Evolutionary conservation across 176 grass and related monocot species (phyloP).

Genomic region (Pontederia crassipes): DNA sequence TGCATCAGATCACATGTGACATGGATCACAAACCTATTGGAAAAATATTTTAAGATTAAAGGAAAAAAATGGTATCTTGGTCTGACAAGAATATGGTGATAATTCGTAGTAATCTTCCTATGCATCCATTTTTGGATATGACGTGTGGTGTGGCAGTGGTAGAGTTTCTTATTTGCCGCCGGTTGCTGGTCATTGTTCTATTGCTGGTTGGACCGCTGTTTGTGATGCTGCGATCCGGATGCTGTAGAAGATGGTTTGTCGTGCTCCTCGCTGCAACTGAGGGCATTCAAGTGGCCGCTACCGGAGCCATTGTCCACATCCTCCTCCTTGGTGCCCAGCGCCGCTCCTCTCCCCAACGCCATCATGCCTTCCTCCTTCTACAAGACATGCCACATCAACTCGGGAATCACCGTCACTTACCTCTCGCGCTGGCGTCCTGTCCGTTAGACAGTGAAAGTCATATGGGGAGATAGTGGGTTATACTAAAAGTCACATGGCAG

Average conservation of each 20-base stretch:
- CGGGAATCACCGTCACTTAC: too few relatives aligned
- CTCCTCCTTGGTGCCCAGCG: constrained; percentile 91
- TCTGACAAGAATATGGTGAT: too few relatives aligned
- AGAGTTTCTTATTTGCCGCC: constrained; percentile 59
- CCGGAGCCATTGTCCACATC: constrained; percentile 78
- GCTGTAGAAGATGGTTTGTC: too few relatives aligned
- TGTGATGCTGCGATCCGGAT: too few relatives aligned
- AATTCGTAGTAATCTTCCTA: constrained; percentile 14
- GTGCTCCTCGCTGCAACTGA: constrained; percentile 75
- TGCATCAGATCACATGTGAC: constrained; percentile 17
- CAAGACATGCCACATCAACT: too few relatives aligned
- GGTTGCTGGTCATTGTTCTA: constrained; percentile 11
- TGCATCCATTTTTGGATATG: constrained; percentile 99
- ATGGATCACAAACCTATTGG: neutral
- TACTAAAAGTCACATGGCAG: too few relatives aligned
- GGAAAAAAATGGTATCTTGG: neutral
- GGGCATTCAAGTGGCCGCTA: constrained; percentile 61
- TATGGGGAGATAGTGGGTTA: too few relatives aligned
- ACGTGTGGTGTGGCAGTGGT: constrained; percentile 91
- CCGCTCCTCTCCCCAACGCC: constrained; percentile 22
- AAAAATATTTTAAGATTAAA: neutral
- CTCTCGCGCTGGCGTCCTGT: too few relatives aligned
- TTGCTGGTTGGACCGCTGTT: too few relatives aligned
- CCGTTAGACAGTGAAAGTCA: too few relatives aligned
- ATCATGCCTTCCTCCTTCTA: constrained; percentile 63